These are phyloP conservation scores for Nakaseomyces sp. DNA, from an alignment of 1,139 yeast species.

Conservation along the genomic window DNA sequence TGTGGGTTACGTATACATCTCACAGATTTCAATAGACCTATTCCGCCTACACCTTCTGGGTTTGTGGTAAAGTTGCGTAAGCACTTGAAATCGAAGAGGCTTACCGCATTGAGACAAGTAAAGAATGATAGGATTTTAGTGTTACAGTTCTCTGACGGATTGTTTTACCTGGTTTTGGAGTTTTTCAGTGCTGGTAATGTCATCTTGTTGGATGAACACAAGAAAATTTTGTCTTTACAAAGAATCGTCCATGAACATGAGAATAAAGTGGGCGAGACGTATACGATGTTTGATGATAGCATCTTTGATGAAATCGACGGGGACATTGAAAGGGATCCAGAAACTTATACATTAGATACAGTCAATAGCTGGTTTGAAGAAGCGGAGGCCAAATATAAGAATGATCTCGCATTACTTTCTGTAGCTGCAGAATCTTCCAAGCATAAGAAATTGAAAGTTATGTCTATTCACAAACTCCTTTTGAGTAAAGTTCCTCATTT, in stretches of 20 bases:
- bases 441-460: slow-evolving; percentile 36
- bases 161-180: slow-evolving; percentile 71
- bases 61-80: slow-evolving; percentile 81
- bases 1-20: slow-evolving; percentile 78
- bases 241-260: slow-evolving; percentile 70
- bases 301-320: slow-evolving; percentile 34
- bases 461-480: slow-evolving; percentile 61
- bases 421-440: slow-evolving; percentile 24
- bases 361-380: slow-evolving; percentile 43
- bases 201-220: slow-evolving; percentile 59
- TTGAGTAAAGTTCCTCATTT: slow-evolving; percentile 64
- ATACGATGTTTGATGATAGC: slow-evolving; percentile 48
- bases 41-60: slow-evolving; percentile 72
- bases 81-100: slow-evolving; percentile 71
- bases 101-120: slow-evolving; percentile 65
- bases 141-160: slow-evolving; percentile 72
- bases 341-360: slow-evolving; percentile 32
- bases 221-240: slow-evolving; percentile 62
- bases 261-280: slow-evolving; percentile 60
- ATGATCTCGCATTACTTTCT: not conserved
- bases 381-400: slow-evolving; percentile 32
- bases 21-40: slow-evolving; percentile 73
- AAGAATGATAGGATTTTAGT: slow-evolving; percentile 74
- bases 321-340: slow-evolving; percentile 3
- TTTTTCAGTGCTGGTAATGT: slow-evolving; percentile 94